Evolutionary conservation across 163 green algal genomes (phyloP), one percentile per base, ranked within the genome.

Genomic region (Prototheca wickerhamii): DNA sequence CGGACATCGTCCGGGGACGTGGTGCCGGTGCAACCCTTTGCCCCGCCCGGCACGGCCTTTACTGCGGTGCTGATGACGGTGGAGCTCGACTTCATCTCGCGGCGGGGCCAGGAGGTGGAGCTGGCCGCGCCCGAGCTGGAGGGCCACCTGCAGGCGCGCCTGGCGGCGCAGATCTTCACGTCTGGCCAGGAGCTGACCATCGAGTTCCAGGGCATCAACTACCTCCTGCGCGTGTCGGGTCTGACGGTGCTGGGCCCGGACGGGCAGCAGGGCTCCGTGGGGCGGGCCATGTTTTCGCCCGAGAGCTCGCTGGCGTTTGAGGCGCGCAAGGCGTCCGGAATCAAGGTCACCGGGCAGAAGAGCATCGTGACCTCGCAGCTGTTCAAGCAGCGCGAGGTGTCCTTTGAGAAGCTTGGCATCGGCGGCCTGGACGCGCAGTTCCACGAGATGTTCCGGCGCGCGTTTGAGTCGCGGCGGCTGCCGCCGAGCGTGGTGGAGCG

Each of bases 341-440:
- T 93, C 60, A 87, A 87, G 58, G 79, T 92, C 23, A 63, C 61
- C 7, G 82, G 82, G 33, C 82, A 92, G 72, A 42, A 43, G 26
- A n/a, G 74, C 58, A 79, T 84, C 50, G 75, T 75, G 25, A 77
- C 75, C 18, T 87, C 80, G 25, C 80, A 89, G 68, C 81, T 98
- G 56, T 97, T 98, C 82, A 96, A 95, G 76, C 61, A 72, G 15
- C 92, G 93, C 65, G 89, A 94, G 52, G 85, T 99, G 67, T 93
- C 91, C 71, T 98, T 99, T 78, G 79, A 96, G 72, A 87, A 89
- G 72, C 84, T 98, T 59, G 94, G 94, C 55, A 98, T 98, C 65
- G 93, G 93, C 31, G 91, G 91, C 53, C 72, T 98, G 64, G 92
- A 97, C 81, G 70, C 74, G 60, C 87, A 98, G 78, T 98, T 99